A percentile compares a stretch with the other conserved stretches of the same genome.
phyloP scores from a whole-genome alignment of 2,329 filamentous ascomycete species.

The Aspergillus fijiensis region DNA sequence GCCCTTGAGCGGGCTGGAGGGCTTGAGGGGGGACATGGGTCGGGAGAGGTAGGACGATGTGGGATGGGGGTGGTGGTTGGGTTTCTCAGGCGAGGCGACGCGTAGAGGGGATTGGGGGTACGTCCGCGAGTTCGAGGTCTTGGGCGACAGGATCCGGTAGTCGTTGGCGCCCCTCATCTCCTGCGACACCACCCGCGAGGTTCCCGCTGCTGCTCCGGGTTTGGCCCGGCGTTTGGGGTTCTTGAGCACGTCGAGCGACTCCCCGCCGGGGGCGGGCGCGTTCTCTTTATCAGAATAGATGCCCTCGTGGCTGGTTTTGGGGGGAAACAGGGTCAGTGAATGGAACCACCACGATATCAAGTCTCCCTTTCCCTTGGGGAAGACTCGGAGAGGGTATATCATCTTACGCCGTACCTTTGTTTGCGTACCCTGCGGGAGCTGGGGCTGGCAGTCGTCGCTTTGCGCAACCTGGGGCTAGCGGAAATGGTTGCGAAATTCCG shows the following conservation, averaged over 20 bases:
- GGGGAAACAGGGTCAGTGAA: conserved; percentile 15
- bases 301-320: conserved; percentile 58
- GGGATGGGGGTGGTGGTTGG: conserved; percentile 39
- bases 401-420: conserved; percentile 29
- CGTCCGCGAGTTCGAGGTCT: conserved; percentile 75
- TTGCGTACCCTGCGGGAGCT: conserved; percentile 32
- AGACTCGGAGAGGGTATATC: background rate
- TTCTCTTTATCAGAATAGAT: conserved; percentile 75
- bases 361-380: background rate
- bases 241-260: conserved; percentile 53
- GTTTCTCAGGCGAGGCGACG: conserved; percentile 40
- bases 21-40: conserved; percentile 64
- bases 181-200: conserved; percentile 44
- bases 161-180: conserved; percentile 44
- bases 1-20: conserved; percentile 42
- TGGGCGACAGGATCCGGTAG: conserved; percentile 72
- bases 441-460: conserved; percentile 28
- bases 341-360: background rate
- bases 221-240: conserved; percentile 69
- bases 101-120: conserved; percentile 57
- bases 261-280: conserved; percentile 37
- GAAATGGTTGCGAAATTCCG: conserved; percentile 32
- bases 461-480: conserved; percentile 28
- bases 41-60: conserved; percentile 49
- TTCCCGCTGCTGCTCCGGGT: conserved; percentile 37